Evolutionary conservation across 2,329 filamentous ascomycete genomes (phyloP).

Genomic region (Cadophora luteo-olivacea): DNA sequence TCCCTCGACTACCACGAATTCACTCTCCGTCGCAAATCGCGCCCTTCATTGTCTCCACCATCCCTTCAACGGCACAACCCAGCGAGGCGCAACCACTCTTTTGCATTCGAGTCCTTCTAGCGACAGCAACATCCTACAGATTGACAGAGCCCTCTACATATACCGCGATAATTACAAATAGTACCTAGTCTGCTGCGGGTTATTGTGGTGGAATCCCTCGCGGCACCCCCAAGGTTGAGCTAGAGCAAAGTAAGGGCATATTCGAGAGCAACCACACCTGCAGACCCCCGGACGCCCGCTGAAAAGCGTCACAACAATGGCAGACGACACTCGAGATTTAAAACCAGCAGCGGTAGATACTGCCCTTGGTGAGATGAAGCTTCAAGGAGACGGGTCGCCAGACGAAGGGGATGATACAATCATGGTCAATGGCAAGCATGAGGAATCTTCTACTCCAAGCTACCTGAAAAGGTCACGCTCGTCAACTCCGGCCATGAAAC

Average conservation of each 20-base stretch:
- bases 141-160: neutral
- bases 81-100: slow-evolving; percentile 29
- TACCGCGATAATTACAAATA: slow-evolving; percentile 2
- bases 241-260: neutral
- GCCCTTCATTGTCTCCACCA: slow-evolving; percentile 24
- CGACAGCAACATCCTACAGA: neutral
- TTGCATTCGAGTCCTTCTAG: slow-evolving; percentile 21
- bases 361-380: slow-evolving; percentile 45
- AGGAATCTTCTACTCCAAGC: slow-evolving; percentile 29
- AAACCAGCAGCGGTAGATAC: slow-evolving; percentile 42
- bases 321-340: slow-evolving; percentile 39
- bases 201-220: neutral
- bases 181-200: neutral
- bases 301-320: slow-evolving; percentile 37
- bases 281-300: slow-evolving; percentile 9
- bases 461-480: slow-evolving; percentile 37
- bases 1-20: slow-evolving; percentile 24
- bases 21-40: slow-evolving; percentile 18
- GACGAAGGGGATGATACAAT: slow-evolving; percentile 28
- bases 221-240: neutral
- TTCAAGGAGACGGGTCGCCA: slow-evolving; percentile 38
- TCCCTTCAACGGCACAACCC: slow-evolving; percentile 26
- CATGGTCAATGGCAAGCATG: slow-evolving; percentile 37
- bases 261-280: slow-evolving; percentile 10
- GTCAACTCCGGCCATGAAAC: slow-evolving; percentile 35